Evolutionary conservation across 768 basidiomycete genomes (phyloP).

Genomic region (Nevesoporus exiguus): DNA sequence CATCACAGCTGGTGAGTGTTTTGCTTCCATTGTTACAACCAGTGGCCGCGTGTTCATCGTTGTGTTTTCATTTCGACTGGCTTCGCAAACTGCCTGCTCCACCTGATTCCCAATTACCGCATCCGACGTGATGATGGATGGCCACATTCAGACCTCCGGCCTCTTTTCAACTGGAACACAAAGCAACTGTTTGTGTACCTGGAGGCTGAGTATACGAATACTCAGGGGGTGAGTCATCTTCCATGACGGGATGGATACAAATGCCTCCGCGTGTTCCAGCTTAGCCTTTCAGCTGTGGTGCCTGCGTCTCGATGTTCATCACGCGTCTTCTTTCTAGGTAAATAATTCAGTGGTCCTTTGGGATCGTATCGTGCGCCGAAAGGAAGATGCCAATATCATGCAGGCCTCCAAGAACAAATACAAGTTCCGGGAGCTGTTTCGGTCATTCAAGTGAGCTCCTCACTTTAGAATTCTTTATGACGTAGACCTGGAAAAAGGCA

Average conservation of each 20-base stretch:
- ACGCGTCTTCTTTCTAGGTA: slow-evolving; percentile 38
- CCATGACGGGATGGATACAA: neutral
- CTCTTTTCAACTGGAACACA: slow-evolving; percentile 95
- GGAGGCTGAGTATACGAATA: slow-evolving; percentile 76
- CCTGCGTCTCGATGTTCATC: slow-evolving; percentile 8
- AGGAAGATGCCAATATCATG: slow-evolving; percentile 64
- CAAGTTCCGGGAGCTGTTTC: slow-evolving; percentile 69
- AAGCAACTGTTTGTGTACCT: slow-evolving; percentile 90
- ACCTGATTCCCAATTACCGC: slow-evolving; percentile 14
- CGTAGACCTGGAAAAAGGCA: neutral
- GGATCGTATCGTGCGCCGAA: slow-evolving; percentile 87
- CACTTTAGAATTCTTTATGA: neutral
- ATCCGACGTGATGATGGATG: slow-evolving; percentile 4
- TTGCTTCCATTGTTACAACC: slow-evolving; percentile 26
- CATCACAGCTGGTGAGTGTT: slow-evolving; percentile 64
- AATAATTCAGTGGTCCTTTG: slow-evolving; percentile 83
- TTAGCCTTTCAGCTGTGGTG: slow-evolving; percentile 22
- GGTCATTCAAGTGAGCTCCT: slow-evolving; percentile 67
- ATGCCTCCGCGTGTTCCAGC: slow-evolving; percentile 7
- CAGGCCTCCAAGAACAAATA: slow-evolving; percentile 70
- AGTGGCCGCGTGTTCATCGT: slow-evolving; percentile 22
- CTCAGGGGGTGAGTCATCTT: slow-evolving; percentile 57
- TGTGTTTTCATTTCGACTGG: slow-evolving; percentile 26
- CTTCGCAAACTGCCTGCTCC: slow-evolving; percentile 12
- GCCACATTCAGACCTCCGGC: slow-evolving; percentile 57